A percentile compares a stretch with the other conserved stretches of the same genome.
Conservation (phyloP, 1,139 yeast species). For the Saccharomyces hybrid region DNA sequence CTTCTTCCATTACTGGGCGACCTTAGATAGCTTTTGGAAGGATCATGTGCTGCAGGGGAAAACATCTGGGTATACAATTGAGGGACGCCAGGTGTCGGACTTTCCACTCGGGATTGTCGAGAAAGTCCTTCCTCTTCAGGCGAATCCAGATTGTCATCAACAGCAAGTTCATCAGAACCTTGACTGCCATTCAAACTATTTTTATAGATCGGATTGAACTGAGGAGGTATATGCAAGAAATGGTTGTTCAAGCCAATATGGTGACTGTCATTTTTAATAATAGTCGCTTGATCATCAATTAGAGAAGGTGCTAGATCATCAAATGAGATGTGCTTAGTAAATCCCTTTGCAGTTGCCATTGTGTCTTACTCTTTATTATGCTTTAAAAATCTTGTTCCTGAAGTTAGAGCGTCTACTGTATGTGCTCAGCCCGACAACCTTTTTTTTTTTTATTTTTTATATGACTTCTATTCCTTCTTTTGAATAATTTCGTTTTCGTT, state of each 20-base stretch:
- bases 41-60: not conserved
- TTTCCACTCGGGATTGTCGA: not conserved
- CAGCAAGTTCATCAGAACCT: not conserved
- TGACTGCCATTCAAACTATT: not conserved
- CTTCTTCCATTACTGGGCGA: slow-evolving; percentile 4
- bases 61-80: not conserved
- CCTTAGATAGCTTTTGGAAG: not conserved
- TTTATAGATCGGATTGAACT: slow-evolving; percentile 23
- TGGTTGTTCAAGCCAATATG: slow-evolving; percentile 23
- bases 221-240: slow-evolving; percentile 29
- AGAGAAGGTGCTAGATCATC: slow-evolving; percentile 31
- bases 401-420: not conserved
- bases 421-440: not conserved
- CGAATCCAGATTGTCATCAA: not conserved
- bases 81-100: not conserved
- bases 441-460: not conserved
- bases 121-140: not conserved
- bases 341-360: slow-evolving; percentile 7
- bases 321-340: slow-evolving; percentile 27
- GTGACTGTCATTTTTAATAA: slow-evolving; percentile 15
- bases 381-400: not conserved
- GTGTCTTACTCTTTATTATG: not conserved
- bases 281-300: slow-evolving; percentile 24
- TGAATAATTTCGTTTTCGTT: not conserved
- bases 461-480: not conserved